These are phyloP conservation scores for Boletus subparvulus DNA, from an alignment of 768 basidiomycete genomes.

Conservation along the genomic window DNA sequence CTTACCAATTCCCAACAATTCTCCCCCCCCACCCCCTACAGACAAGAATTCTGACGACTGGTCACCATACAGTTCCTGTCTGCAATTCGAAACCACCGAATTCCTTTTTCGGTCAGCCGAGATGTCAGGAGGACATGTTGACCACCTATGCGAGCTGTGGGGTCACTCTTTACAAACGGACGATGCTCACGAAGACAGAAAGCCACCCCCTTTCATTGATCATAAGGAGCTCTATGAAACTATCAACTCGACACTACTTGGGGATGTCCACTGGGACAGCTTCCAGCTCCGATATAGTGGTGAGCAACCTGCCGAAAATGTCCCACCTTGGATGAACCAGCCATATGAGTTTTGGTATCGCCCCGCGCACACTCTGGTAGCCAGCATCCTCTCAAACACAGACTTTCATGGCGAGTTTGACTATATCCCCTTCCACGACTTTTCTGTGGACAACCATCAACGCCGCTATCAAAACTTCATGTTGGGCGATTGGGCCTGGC, in stretches of 20 bases:
- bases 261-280: slow-evolving; percentile 38
- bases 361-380: background rate
- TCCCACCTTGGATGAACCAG: background rate
- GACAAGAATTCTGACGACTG: background rate
- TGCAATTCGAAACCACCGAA: background rate
- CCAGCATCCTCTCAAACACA: background rate
- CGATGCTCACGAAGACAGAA: too few species aligned
- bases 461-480: background rate
- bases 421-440: background rate
- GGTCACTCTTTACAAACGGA: background rate
- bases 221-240: slow-evolving; percentile 3
- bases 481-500: background rate
- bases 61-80: background rate
- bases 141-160: slow-evolving; percentile 1
- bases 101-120: background rate
- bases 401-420: background rate
- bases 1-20: too few species aligned
- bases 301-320: background rate
- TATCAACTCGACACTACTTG: slow-evolving; percentile 37
- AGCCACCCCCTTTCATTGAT: background rate
- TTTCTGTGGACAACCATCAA: background rate
- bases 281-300: slow-evolving; percentile 15
- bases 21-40: background rate
- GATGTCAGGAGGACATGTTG: background rate
- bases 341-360: background rate